Evolutionary conservation across 2,329 filamentous ascomycete genomes (phyloP), one percentile per base, ranked within the genome.

Genomic region (Aspergillus eucalypticola): DNA sequence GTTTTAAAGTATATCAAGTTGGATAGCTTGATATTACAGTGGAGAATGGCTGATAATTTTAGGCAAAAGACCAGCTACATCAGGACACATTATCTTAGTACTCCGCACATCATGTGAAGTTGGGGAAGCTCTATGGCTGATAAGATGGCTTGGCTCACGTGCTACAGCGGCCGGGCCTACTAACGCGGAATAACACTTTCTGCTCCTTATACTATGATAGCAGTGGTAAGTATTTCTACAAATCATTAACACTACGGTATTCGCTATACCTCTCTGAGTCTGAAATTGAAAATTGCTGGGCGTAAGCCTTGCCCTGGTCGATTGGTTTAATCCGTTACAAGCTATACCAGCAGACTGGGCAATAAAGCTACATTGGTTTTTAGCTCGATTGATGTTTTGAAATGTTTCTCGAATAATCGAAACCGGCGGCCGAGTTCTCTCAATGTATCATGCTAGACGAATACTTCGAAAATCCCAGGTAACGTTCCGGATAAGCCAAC

Each of bases 371-470:
- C 21, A 7, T 44, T 23, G 41, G 21, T 23, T 15, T 23, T 13
- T 21, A 44, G 41, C 11, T 11, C 41, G 21, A 21, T 44, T 11
- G 15, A 23, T 44, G 19, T 11, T 21, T 13, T 44, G 41, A 44
- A 8, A 44, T 44, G 41, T 44, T 21, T 44, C 8, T 19, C 13
- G 5, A 44, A 44, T 44, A 23, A 23, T 8, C 25, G 27, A 23
- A 21, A 41, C 15, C 39, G 53, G 32, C 58, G 52, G 59, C 62
- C 64, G 60, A 53, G 39, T 64, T 58, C 59, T 67, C 64, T 67
- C 69, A 73, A 76, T 76, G 74, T 69, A 73, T 64, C 68, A 64
- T 61, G 59, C 72, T 64, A 71, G 69, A 57, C 70, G 66, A 46
- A 52, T 72, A 39, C 61, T 73, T 58, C 68, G 67, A 65, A 66